Evolutionary conservation across 305 asterid genomes (phyloP).

Genomic region (Ilex paraguariensis): DNA sequence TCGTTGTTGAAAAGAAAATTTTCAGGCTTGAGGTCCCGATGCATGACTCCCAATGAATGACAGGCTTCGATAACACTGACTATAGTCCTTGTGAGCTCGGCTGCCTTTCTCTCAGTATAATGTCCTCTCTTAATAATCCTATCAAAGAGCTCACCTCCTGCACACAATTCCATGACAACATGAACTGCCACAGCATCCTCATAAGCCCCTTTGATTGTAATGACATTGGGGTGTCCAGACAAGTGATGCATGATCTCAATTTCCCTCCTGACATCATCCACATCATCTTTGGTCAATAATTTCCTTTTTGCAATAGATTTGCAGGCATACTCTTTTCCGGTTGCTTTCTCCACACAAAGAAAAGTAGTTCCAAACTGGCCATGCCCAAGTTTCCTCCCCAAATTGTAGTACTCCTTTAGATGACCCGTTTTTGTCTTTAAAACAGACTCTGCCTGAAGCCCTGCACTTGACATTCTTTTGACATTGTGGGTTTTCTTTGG

Average conservation of each 20-base stretch:
- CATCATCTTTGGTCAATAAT: constrained; percentile 46
- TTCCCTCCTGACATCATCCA: constrained; percentile 72
- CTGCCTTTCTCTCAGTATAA: constrained; percentile 75
- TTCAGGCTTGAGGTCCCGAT: constrained; percentile 86
- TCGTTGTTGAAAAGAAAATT: constrained; percentile 59
- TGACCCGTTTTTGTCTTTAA: constrained; percentile 61
- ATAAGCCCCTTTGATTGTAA: constrained; percentile 69
- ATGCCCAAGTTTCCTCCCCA: constrained; percentile 50
- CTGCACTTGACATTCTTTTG: constrained; percentile 54
- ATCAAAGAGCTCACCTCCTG: constrained; percentile 88
- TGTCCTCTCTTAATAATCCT: constrained; percentile 71
- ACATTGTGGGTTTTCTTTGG: constrained; percentile 36
- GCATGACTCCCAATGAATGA: constrained; percentile 86
- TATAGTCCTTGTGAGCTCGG: constrained; percentile 63
- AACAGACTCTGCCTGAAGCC: constrained; percentile 53
- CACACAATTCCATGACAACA: constrained; percentile 82
- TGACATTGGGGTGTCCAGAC: constrained; percentile 50
- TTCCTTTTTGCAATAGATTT: constrained; percentile 70
- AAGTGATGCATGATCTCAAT: constrained; percentile 78
- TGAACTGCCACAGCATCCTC: constrained; percentile 85
- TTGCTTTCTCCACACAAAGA: constrained; percentile 45
- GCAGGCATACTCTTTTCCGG: constrained; percentile 53
- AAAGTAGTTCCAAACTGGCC: constrained; percentile 72
- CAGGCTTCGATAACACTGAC: constrained; percentile 69
- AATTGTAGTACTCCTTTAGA: constrained; percentile 43